A percentile compares a stretch with the other conserved stretches of the same genome.
Evolutionary conservation across 768 basidiomycete genomes (phyloP).

Genomic region (Auriscalpium microsporum): DNA sequence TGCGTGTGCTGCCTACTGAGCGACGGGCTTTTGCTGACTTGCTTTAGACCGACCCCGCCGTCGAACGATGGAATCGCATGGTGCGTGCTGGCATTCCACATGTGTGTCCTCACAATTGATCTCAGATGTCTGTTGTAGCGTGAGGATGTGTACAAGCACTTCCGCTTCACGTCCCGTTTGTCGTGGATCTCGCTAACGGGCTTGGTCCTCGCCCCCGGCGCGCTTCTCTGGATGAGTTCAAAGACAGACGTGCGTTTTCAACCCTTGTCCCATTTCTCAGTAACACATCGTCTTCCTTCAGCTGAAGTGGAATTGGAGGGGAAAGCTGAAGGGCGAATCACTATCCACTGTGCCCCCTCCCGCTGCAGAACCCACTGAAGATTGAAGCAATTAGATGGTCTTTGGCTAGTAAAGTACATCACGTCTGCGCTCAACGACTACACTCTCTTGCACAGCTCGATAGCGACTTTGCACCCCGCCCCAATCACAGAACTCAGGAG

Average conservation of each 20-base stretch:
- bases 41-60: conserved; percentile 37
- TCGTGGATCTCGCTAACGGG: conserved; percentile 55
- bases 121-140: conserved; percentile 39
- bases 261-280: background rate
- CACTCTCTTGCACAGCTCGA: conserved; percentile 79
- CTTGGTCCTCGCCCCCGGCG: conserved; percentile 54
- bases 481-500: conserved; percentile 81
- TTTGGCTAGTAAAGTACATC: conserved; percentile 1
- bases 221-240: conserved; percentile 38
- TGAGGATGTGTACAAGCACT: conserved; percentile 76
- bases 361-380: conserved; percentile 3
- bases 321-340: conserved; percentile 38
- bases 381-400: conserved; percentile 1
- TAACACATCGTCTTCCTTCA: conserved; percentile 16
- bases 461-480: conserved; percentile 80
- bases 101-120: background rate
- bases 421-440: conserved; percentile 25
- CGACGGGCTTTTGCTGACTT: conserved; percentile 8
- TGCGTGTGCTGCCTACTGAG: conserved; percentile 17
- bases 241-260: conserved; percentile 29
- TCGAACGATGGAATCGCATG: conserved; percentile 54
- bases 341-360: conserved; percentile 18
- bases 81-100: conserved; percentile 23
- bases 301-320: conserved; percentile 49
- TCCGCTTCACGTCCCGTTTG: conserved; percentile 68